Percentiles rank a stretch among this genome's conserved stretches.
Evolutionary conservation across 1,139 yeast genomes (phyloP).

Genomic region (Hemisphaericaspora xylanilytica): DNA sequence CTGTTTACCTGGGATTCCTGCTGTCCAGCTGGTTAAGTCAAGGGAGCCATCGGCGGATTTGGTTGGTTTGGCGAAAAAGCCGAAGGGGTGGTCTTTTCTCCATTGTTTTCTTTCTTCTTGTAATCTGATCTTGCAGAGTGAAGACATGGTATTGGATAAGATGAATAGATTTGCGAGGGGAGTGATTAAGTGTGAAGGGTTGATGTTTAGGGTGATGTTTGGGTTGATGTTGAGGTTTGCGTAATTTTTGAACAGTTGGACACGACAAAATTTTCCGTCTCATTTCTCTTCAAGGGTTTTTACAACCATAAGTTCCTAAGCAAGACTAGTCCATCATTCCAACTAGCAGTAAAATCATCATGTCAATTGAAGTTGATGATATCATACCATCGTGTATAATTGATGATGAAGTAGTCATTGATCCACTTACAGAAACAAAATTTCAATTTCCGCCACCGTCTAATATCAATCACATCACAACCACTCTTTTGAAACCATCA

Average conservation of each 20-base stretch:
- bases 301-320: too few species aligned
- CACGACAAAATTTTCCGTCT: too few species aligned
- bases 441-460: neutral
- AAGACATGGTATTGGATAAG: conserved; percentile 20
- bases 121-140: conserved; percentile 71
- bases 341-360: neutral
- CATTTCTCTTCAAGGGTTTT: too few species aligned
- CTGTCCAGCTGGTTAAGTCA: conserved; percentile 84
- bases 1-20: conserved; percentile 92
- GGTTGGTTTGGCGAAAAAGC: conserved; percentile 88
- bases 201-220: neutral
- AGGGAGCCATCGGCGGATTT: conserved; percentile 77
- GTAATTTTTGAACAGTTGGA: neutral
- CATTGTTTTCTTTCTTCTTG: conserved; percentile 94
- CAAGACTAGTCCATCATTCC: too few species aligned
- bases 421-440: neutral
- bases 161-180: too few species aligned
- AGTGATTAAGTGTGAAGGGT: too few species aligned
- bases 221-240: neutral
- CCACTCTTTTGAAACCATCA: conserved; percentile 44
- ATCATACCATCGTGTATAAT: neutral
- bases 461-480: conserved; percentile 1
- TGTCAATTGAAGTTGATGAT: conserved; percentile 2
- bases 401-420: neutral
- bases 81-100: conserved; percentile 99